Percentiles rank a stretch among this genome's conserved stretches.
phyloP scores from a whole-genome alignment of 108 stramenopile genomes.

The Pseudonitzschia multistriata region DNA sequence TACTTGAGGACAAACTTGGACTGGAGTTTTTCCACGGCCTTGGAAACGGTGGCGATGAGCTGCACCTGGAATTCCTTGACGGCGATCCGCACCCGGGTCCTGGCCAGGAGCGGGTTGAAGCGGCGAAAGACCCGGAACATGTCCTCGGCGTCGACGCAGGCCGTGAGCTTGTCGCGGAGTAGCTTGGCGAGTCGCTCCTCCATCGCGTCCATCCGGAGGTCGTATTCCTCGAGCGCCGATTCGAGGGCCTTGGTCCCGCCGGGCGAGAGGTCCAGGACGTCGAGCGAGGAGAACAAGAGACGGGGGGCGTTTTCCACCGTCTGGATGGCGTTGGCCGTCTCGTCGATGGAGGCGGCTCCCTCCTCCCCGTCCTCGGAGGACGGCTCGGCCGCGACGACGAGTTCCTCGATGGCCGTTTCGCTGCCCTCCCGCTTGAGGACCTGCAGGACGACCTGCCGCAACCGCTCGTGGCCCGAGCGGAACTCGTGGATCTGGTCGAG shows the following conservation, averaged over 20 bases:
- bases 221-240: constrained; percentile 74
- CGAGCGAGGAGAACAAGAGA: constrained; percentile 57
- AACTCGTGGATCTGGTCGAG: constrained; percentile 74
- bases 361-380: background rate
- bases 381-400: background rate
- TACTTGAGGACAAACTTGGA: constrained; percentile 92
- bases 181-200: constrained; percentile 77
- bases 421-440: constrained; percentile 48
- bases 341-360: background rate
- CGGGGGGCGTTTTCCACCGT: constrained; percentile 75
- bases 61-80: constrained; percentile 95
- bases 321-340: constrained; percentile 49
- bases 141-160: constrained; percentile 92
- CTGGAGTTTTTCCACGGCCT: constrained; percentile 88
- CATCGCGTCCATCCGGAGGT: constrained; percentile 81
- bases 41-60: constrained; percentile 88
- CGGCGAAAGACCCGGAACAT: constrained; percentile 95
- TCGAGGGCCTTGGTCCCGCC: constrained; percentile 66
- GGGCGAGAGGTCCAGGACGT: constrained; percentile 69
- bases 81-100: constrained; percentile 88
- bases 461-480: constrained; percentile 68
- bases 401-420: constrained; percentile 21
- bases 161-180: constrained; percentile 79
- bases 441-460: constrained; percentile 61
- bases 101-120: constrained; percentile 92